Percentiles rank a stretch among this genome's conserved stretches.
Conservation (phyloP, 768 basidiomycete genomes). For the Phaeolepiota aurea region DNA sequence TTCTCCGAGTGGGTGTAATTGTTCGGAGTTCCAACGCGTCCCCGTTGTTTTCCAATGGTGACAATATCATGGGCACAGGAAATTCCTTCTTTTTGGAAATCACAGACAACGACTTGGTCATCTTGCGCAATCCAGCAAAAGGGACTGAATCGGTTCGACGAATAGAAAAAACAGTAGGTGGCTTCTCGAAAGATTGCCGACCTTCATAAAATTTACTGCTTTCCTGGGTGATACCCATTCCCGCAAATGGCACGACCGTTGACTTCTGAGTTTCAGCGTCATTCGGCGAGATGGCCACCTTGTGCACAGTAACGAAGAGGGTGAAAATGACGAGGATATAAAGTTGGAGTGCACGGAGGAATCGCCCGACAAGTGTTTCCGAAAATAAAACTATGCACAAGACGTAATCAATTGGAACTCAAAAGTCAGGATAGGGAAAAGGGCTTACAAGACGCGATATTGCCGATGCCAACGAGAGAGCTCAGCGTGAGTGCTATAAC, state of each 20-base stretch:
- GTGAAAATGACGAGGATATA: constrained; percentile 55
- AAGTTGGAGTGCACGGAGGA: constrained; percentile 53
- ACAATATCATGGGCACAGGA: no score
- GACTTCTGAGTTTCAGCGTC: background rate
- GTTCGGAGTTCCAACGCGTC: constrained; percentile 2
- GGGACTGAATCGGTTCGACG: no score
- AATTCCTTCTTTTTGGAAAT: no score
- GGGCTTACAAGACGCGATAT: constrained; percentile 48
- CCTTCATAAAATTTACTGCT: no score
- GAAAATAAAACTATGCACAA: constrained; percentile 51
- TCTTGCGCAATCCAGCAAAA: no score
- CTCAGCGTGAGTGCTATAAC: constrained; percentile 45
- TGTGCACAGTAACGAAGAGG: constrained; percentile 37
- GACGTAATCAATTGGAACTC: constrained; percentile 4
- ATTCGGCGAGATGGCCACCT: constrained; percentile 6
- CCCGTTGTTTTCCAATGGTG: no score
- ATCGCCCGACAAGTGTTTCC: constrained; percentile 61
- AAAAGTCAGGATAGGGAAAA: no score
- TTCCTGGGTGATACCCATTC: no score
- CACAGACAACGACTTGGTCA: no score
- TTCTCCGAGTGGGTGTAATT: background rate
- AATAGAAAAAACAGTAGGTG: no score
- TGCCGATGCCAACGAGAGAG: constrained; percentile 44
- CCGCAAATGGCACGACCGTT: background rate
- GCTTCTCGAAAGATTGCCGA: no score